Base-by-base conservation (phyloP, 257 asterid species). In the Capsicum pubescens region DNA sequence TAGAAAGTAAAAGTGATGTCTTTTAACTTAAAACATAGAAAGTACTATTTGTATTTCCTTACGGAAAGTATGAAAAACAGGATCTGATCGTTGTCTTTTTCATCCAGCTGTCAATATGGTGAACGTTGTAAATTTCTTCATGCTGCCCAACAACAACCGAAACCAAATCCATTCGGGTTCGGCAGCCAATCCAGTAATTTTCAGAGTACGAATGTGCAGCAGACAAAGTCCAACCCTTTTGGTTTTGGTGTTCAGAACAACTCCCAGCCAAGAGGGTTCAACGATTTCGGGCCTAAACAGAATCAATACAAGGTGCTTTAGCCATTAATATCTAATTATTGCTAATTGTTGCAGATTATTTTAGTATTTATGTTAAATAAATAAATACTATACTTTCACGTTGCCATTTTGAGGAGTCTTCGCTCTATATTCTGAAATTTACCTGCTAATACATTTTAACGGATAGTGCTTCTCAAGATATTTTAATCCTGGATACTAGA, bases 61-160 rank as follows among this genome's bases (percentile, higher is more conserved):
- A 15, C 66, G 56, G 13, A 13, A 69, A 56, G 59, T 79, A 19
- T 82, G 72, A 59, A 79, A 16, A 32, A 54, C 46, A 81, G 68
- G 32, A 63, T 83, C 86, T 87, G 85, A 86, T 85, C n/a, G 52
- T 82, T 86, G 52, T 70, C 80, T 83, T 16, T 67, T 88, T 87
- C 90, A 46, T 86, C 78, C 91, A 96, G 99, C 87, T 94, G 98
- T 84, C 91, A 67, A 66, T 93, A 84, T 91, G 98, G 99, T 21
- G 93, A 68, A 4, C 92, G 88, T 39, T 95, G 98, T 90, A 90
- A 88, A 86, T 93, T 87, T 91, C 87, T 92, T 81, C 99, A 96
- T 86, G 90, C 88, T 81, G 83, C 92, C 48, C 87, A 89, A 14
- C 95, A 91, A 82, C 93, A 89, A 74, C 83, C 92, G 50, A 94